Evolutionary conservation across 352 stramenopile species (phyloP), one percentile per base, ranked within the genome.

Genomic region (Globisporangium paddicum): DNA sequence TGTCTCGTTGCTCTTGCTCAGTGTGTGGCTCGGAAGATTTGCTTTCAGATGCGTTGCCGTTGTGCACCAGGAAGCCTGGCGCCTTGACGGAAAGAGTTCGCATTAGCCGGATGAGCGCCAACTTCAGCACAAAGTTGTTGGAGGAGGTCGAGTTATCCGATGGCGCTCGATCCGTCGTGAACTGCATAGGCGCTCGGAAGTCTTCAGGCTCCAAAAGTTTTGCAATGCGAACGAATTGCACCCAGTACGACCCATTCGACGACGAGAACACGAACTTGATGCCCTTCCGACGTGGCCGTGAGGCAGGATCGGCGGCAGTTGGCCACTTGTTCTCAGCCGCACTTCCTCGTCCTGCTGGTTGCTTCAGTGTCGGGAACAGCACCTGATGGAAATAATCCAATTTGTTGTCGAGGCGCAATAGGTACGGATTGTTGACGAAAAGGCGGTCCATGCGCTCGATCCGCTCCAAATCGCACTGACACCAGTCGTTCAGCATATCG

Each of bases 401-500:
- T 44, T 88, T 90, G 65, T 82, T 86, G 59, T 90, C 81, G 32
- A 88, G 60, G 4, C 81, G 81, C 55, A 90, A 59, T 41, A 90
- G 41, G 34, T 71, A 82, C 14, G 68, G 68, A 16, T 73, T 77
- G 14, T 71, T 75, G 6, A 76, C 40, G 14, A 86, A 56, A 45
- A 90, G 60, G 3, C 71, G 72, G 55, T 84, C 71, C 62, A 88
- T 73, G 19, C 78, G 67, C 41, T 79, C 71, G 28, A 90, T 82
- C 19, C 76, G 52, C 21, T 71, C 66, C 19, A 63, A 50, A 54
- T 87, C 63, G 44, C 53, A 55, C 55, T 71, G 68, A 38, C 82
- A 85, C 79, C 77, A 87, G 62, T 90, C 81, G 63, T 91, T 91
- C 2, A 91, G 37, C 61, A 89, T 83, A 44, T 78, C 65, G 47